Percentiles rank a stretch among this genome's conserved stretches.
phyloP scores from a whole-genome alignment of 1,284 basidiomycete genomes.

The Mycena citricolor region DNA sequence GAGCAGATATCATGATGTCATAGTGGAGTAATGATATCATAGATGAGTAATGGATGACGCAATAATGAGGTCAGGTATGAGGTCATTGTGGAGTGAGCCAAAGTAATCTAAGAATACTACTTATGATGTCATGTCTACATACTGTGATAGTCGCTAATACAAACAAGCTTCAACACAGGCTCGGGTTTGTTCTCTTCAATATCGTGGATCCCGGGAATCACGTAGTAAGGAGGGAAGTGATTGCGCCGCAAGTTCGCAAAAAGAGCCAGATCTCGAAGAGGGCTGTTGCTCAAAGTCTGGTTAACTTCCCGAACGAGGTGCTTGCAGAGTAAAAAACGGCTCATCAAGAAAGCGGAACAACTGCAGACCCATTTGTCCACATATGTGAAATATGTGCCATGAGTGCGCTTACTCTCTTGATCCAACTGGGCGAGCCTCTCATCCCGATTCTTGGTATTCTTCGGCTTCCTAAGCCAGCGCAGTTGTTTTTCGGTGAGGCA shows the following conservation, averaged over 20 bases:
- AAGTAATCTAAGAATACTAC: too few species aligned
- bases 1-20: too few species aligned
- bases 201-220: conserved; percentile 12
- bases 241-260: conserved; percentile 14
- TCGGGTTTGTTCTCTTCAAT: too few species aligned
- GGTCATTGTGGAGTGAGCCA: too few species aligned
- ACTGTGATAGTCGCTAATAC: too few species aligned
- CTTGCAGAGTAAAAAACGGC: conserved; percentile 16
- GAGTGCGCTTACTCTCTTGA: conserved; percentile 7
- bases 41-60: too few species aligned
- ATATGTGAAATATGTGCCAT: conserved; percentile 11
- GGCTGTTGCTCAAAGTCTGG: neutral
- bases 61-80: too few species aligned
- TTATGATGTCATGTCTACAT: too few species aligned
- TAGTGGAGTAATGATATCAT: too few species aligned
- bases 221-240: conserved; percentile 16
- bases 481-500: conserved; percentile 4
- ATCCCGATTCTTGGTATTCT: conserved; percentile 11
- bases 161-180: too few species aligned
- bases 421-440: conserved; percentile 10
- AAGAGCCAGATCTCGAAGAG: conserved; percentile 7
- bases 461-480: neutral
- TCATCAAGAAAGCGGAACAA: conserved; percentile 12
- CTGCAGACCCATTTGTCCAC: conserved; percentile 12
- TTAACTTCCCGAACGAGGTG: conserved; percentile 17